Evolutionary conservation across 1,139 yeast species (phyloP).

Genomic region (Meyerozyma smithsonii): DNA sequence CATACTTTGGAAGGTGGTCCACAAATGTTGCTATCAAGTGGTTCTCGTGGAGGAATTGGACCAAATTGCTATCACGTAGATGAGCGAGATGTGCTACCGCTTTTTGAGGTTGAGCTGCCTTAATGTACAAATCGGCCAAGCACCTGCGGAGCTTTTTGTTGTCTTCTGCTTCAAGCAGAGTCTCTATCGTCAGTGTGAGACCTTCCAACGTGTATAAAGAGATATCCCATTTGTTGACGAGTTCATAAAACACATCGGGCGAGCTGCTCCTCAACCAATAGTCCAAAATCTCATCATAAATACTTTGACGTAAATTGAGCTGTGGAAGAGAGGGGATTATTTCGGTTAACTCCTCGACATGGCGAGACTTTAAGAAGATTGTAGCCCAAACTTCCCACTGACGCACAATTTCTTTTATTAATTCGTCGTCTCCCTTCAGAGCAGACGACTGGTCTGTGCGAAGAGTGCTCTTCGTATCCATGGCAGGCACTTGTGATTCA

Average conservation of each 20-base stretch:
- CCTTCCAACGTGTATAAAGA: constrained; percentile 46
- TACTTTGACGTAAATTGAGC: constrained; percentile 30
- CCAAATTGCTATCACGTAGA: constrained; percentile 49
- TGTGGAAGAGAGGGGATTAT: constrained; percentile 46
- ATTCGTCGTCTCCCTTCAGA: constrained; percentile 15
- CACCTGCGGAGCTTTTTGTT: constrained; percentile 35
- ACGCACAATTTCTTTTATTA: constrained; percentile 27
- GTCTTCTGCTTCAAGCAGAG: constrained; percentile 23
- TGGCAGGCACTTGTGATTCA: constrained; percentile 24
- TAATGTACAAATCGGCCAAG: constrained; percentile 54
- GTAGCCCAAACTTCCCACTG: constrained; percentile 71
- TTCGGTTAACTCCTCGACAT: constrained; percentile 45
- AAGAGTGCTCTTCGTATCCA: constrained; percentile 28
- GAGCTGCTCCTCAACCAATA: constrained; percentile 36
- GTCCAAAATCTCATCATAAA: constrained; percentile 51
- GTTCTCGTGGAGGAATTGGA: constrained; percentile 54
- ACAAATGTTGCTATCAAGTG: constrained; percentile 56
- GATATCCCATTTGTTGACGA: constrained; percentile 56
- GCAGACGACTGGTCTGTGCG: constrained; percentile 15
- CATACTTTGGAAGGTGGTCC: constrained; percentile 46
- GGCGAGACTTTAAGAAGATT: constrained; percentile 47
- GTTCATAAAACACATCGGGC: constrained; percentile 33
- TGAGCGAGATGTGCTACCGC: constrained; percentile 62
- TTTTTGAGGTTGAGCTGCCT: constrained; percentile 51
- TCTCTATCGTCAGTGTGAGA: constrained; percentile 47